These are phyloP conservation scores for Hemerocallis citrina DNA, from an alignment of 106 monocot genomes.

Conservation along the genomic window DNA sequence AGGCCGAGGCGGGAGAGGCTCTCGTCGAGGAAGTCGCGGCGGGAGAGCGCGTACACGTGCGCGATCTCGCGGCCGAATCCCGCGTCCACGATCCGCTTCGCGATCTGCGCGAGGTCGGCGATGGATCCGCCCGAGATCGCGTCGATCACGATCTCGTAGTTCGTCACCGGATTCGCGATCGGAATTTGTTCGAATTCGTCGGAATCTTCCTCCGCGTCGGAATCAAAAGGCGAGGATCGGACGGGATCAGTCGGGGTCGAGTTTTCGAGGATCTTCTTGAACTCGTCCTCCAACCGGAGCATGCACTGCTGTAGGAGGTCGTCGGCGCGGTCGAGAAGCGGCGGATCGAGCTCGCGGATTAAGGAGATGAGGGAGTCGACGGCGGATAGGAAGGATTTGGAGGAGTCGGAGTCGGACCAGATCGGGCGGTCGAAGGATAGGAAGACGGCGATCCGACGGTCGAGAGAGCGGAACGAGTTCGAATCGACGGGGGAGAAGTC, in stretches of 20 bases:
- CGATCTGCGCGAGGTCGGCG: slow-evolving; percentile 51
- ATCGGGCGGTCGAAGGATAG: slow-evolving; percentile 42
- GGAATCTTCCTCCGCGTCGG: slow-evolving; percentile 20
- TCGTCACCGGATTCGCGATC: slow-evolving; percentile 43
- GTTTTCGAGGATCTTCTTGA: slow-evolving; percentile 49
- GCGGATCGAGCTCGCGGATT: slow-evolving; percentile 20
- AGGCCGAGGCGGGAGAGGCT: slow-evolving; percentile 54
- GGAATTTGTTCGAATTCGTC: slow-evolving; percentile 33
- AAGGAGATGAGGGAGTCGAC: slow-evolving; percentile 56
- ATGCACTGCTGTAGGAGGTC: slow-evolving; percentile 62
- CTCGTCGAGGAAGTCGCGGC: slow-evolving; percentile 55
- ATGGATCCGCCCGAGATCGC: slow-evolving; percentile 56
- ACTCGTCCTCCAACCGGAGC: slow-evolving; percentile 77
- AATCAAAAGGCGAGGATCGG: slow-evolving; percentile 14
- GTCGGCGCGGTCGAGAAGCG: slow-evolving; percentile 38
- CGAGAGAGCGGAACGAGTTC: slow-evolving; percentile 25
- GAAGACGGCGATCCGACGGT: slow-evolving; percentile 46
- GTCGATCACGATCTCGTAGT: slow-evolving; percentile 60
- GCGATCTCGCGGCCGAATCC: slow-evolving; percentile 55
- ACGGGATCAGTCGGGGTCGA: slow-evolving; percentile 24
- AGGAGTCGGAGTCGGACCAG: slow-evolving; percentile 66
- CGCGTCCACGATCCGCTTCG: slow-evolving; percentile 41
- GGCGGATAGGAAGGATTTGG: slow-evolving; percentile 55
- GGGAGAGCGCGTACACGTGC: slow-evolving; percentile 35
- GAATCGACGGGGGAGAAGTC: neutral